phyloP scores from a whole-genome alignment of 495 filamentous ascomycete genomes.

The Aspergillus kassunensis region DNA sequence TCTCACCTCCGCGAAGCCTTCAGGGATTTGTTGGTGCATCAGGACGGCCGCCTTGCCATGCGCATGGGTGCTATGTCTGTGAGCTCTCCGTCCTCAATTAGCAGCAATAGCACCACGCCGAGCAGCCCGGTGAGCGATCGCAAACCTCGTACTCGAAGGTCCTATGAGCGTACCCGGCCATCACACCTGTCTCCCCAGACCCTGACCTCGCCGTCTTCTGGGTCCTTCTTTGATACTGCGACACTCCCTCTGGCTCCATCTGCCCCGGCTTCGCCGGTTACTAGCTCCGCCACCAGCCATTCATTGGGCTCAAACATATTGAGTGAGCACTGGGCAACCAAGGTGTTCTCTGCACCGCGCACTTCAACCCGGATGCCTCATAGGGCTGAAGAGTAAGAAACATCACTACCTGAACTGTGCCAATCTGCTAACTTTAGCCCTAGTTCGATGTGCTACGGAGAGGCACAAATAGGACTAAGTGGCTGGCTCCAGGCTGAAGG shows the following conservation, averaged over 20 bases:
- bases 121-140: constrained; percentile 30
- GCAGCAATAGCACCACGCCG: constrained; percentile 27
- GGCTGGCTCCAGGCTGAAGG: constrained; percentile 32
- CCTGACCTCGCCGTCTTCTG: constrained; percentile 32
- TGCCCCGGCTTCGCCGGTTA: constrained; percentile 37
- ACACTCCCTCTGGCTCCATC: constrained; percentile 40
- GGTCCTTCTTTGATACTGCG: constrained; percentile 31
- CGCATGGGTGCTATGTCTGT: constrained; percentile 36
- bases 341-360: constrained; percentile 41
- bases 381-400: constrained; percentile 27
- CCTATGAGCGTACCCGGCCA: constrained; percentile 39
- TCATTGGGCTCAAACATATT: constrained; percentile 29
- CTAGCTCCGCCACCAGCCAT: constrained; percentile 35
- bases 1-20: constrained; percentile 32
- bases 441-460: constrained; percentile 49
- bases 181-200: constrained; percentile 26
- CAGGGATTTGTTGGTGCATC: constrained; percentile 32
- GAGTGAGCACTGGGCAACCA: constrained; percentile 50
- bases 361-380: constrained; percentile 37
- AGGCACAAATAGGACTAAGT: constrained; percentile 36
- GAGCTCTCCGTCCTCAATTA: constrained; percentile 26
- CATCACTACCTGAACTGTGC: background rate
- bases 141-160: constrained; percentile 29
- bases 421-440: constrained; percentile 17
- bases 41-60: constrained; percentile 34